Conservation (phyloP, 2,329 filamentous ascomycete species). For the Cyphellophora attinorum region DNA sequence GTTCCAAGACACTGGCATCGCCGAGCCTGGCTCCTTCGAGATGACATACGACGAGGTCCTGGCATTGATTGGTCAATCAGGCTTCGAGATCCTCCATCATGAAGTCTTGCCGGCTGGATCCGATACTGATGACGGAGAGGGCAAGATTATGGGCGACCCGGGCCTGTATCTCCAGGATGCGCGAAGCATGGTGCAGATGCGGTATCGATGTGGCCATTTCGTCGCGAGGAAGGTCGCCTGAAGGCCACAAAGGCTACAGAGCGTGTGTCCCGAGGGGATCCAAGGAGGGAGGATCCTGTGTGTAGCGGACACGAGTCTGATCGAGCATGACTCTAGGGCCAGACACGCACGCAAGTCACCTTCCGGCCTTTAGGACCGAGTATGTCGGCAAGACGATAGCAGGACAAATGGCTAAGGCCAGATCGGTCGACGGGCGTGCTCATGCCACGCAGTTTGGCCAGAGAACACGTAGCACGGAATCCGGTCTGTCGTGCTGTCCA, state of each 20-base stretch:
- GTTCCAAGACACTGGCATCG: conserved; percentile 55
- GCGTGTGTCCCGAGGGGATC: too few relatives aligned
- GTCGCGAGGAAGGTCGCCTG: conserved; percentile 59
- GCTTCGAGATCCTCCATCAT: conserved; percentile 62
- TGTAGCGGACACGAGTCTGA: not conserved
- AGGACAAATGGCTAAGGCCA: too few relatives aligned
- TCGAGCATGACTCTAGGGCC: too few relatives aligned
- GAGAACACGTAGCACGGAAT: too few relatives aligned
- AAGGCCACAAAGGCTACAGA: too few relatives aligned
- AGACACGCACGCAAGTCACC: too few relatives aligned
- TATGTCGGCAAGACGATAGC: too few relatives aligned
- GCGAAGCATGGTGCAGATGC: conserved; percentile 75
- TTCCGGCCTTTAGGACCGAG: too few relatives aligned
- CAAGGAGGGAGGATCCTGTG: not conserved
- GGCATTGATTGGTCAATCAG: conserved; percentile 60
- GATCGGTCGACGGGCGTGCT: too few relatives aligned
- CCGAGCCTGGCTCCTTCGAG: conserved; percentile 82
- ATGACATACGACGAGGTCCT: conserved; percentile 83
- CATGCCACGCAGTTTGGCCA: too few relatives aligned
- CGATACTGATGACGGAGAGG: not conserved
- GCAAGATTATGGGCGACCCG: conserved; percentile 28
- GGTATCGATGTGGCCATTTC: conserved; percentile 77
- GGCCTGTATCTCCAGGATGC: conserved; percentile 83
- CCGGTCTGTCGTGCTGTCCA: too few relatives aligned
- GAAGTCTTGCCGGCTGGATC: conserved; percentile 25